Base-by-base conservation (phyloP, 2,329 filamentous ascomycete species). In the Neofusicoccum cordaticola region DNA sequence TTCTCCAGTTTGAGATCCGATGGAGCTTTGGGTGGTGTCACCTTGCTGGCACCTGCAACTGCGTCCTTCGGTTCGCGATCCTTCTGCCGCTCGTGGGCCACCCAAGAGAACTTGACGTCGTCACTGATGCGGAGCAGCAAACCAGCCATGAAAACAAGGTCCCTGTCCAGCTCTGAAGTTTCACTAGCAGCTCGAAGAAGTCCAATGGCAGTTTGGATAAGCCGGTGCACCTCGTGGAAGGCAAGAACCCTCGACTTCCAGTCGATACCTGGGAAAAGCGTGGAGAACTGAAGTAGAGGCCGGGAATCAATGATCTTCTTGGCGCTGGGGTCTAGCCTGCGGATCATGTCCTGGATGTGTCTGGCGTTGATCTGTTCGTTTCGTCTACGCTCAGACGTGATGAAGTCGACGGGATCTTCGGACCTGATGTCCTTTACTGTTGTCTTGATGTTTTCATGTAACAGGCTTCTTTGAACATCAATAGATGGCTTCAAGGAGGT, bases 261-360 rank as follows among this genome's bases (percentile, higher is more conserved):
- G 8, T 56, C 61, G 11, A 47, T 22, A 3, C 6, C 31, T 22
- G 42, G 56, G 3, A 57, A 57, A 15, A 31, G 5, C 19, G 9
- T 15, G 5, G 39, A 34, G 12, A 12, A 45, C 8, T 45, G 13
- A 15, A 39, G 37, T 2, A 11, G 7, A 5, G 35, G 31, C 9
- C 12, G 1, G 3, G 4, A 13, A 15, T 50, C 15, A 12, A 37
- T 6, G 44, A 31, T 31, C 9, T n/a, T n/a, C 17, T 57, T 34
- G 31, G 68, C 70, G 17, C 68, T 68, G 3, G 80, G 78, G 63
- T 79, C 76, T 47, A 84, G 70, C 34, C 78, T 77, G 9, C 75
- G 74, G 41, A 90, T 78, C 85, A 90, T 89, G 64, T 85, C 83
- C 69, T 85, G 83, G 2, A 90, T 78, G 73, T 91, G 87, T 11